A percentile compares a stretch with the other conserved stretches of the same genome.
phyloP scores from a whole-genome alignment of 78 protist species.

The Dictyostelium firmibasis region DNA sequence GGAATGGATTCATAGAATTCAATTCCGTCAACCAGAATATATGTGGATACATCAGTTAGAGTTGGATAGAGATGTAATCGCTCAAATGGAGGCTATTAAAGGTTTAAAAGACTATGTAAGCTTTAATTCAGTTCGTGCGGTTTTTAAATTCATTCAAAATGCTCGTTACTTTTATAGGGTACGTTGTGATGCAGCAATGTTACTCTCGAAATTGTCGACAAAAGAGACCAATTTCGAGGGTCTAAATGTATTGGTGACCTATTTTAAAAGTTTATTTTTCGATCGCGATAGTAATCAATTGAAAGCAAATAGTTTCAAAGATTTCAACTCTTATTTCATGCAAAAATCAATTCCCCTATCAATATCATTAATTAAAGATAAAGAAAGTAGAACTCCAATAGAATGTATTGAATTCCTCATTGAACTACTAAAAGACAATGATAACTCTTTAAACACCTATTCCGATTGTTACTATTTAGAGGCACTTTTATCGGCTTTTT shows the following conservation, averaged over 20 bases:
- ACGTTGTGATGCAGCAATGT: slow-evolving; percentile 75
- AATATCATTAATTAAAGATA: slow-evolving; percentile 26
- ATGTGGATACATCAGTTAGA: slow-evolving; percentile 87
- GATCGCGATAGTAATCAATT: slow-evolving; percentile 51
- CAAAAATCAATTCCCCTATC: slow-evolving; percentile 45
- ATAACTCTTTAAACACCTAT: slow-evolving; percentile 77
- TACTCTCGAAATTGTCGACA: slow-evolving; percentile 20
- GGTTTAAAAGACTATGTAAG: slow-evolving; percentile 48
- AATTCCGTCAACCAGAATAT: slow-evolving; percentile 78
- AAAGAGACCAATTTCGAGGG: slow-evolving; percentile 66
- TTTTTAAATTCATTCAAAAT: slow-evolving; percentile 44
- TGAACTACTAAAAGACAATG: slow-evolving; percentile 71
- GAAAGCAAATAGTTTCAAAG: slow-evolving; percentile 56
- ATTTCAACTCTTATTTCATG: slow-evolving; percentile 46
- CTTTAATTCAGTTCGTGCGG: slow-evolving; percentile 8
- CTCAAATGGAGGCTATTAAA: slow-evolving; percentile 77
- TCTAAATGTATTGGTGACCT: slow-evolving; percentile 31
- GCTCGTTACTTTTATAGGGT: slow-evolving; percentile 32
- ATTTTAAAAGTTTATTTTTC: slow-evolving; percentile 23
- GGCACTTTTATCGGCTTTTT: slow-evolving; percentile 12
- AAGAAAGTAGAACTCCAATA: slow-evolving; percentile 65
- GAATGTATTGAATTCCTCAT: slow-evolving; percentile 54
- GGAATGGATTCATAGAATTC: slow-evolving; percentile 73
- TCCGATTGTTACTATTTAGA: slow-evolving; percentile 66
- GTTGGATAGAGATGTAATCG: slow-evolving; percentile 84